phyloP scores from a whole-genome alignment of 306 rosid genomes.

The Fagus sylvatica region DNA sequence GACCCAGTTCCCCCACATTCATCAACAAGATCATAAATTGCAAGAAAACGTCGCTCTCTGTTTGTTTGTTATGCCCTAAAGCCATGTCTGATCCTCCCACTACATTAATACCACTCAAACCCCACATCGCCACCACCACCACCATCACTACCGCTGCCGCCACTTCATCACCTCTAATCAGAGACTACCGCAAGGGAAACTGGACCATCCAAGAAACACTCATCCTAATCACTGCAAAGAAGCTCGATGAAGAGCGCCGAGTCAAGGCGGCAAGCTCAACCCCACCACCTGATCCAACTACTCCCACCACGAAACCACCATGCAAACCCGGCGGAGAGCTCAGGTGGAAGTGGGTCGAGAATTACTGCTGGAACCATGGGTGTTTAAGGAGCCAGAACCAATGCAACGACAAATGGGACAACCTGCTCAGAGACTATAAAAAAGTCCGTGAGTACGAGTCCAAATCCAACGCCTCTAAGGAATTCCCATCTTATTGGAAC shows the following conservation, averaged over 20 bases:
- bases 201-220: constrained; percentile 65
- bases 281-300: background rate
- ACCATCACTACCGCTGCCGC: constrained; percentile 23
- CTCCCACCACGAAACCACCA: constrained; percentile 3
- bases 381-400: constrained; percentile 67
- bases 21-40: no score
- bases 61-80: constrained; percentile 5
- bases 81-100: constrained; percentile 68
- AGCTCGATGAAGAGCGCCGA: constrained; percentile 57
- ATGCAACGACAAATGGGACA: constrained; percentile 76
- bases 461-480: constrained; percentile 21
- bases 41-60: no score
- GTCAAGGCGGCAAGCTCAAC: constrained; percentile 1
- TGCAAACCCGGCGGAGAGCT: constrained; percentile 45
- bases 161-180: background rate
- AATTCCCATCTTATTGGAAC: constrained; percentile 53
- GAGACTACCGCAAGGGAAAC: constrained; percentile 72
- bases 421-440: constrained; percentile 61
- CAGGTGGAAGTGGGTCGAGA: constrained; percentile 72
- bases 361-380: constrained; percentile 67
- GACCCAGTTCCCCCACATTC: no score
- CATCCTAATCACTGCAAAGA: constrained; percentile 55
- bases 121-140: constrained; percentile 22
- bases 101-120: constrained; percentile 38
- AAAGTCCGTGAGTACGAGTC: constrained; percentile 64